Evolutionary conservation across 1,284 basidiomycete species (phyloP), one percentile per base, ranked within the genome.

Genomic region (Heterobasidion occidentale): DNA sequence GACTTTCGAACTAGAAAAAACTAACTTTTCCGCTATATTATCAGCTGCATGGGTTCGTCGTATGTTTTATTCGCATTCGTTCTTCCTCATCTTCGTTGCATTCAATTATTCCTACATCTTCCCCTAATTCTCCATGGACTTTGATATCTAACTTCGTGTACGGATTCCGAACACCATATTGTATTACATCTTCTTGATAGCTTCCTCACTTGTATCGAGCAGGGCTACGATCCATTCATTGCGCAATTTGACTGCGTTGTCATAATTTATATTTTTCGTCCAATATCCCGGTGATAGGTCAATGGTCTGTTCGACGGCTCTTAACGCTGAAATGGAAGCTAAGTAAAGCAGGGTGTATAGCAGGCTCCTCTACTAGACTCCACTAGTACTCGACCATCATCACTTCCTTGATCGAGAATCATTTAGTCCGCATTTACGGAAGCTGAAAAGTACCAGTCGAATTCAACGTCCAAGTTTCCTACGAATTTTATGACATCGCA

Each of bases 11-110:
- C 27, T 49, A 49, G 47, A 49, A 33, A 34, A 15, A 17, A 12
- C 50, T n/a, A 35, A 35, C 15, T 19, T n/a, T 14, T 36, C n/a
- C 17, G 34, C 35, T 51, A 35, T 51, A 51, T 51, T 51, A 51
- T 36, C 50, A 51, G n/a, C 50, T 36, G 50, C 50, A 51, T 51
- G 47, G 33, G n/a, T 48, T 48, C 36, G 36, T 51, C 34, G 34
- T 38, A 51, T 36, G 14, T 36, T 35, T n/a, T 36, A 17, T 51
- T 51, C 50, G 48, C 48, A 27, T 27, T 42, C 38, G 38, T 19
- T 38, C 36, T 35, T 14, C 50, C 36, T 36, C 35, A 20, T 35
- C 50, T 38, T 36, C 50, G n/a, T 51, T 51, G 11, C 38, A 42
- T n/a, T 42, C n/a, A 8, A 12, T 42, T 42, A 42, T 42, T 48